A percentile compares a stretch with the other conserved stretches of the same genome.
phyloP scores from a whole-genome alignment of 164 flowering plant species.

The Paratinospora sagittata region DNA sequence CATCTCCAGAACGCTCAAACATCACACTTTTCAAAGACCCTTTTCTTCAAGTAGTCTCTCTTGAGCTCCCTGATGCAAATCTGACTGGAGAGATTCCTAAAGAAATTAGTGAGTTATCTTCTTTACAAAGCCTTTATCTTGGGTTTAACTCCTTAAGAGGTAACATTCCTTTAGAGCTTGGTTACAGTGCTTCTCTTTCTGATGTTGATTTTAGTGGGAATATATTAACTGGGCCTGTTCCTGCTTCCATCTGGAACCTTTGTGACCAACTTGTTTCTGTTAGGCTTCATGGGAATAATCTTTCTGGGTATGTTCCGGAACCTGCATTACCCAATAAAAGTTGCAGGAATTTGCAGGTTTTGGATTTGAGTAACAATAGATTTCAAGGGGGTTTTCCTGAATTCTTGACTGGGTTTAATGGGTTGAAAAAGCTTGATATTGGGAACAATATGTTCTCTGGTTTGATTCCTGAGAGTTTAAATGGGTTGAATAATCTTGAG shows the following conservation, averaged over 20 bases:
- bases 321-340: slow-evolving; percentile 72
- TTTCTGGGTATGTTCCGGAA: slow-evolving; percentile 63
- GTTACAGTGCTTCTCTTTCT: slow-evolving; percentile 66
- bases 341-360: slow-evolving; percentile 50
- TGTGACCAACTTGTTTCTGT: slow-evolving; percentile 68
- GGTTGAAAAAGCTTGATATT: slow-evolving; percentile 71
- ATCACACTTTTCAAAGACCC: slow-evolving; percentile 53
- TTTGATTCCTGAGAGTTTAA: slow-evolving; percentile 45
- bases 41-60: slow-evolving; percentile 59
- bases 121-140: slow-evolving; percentile 63
- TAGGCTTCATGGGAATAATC: slow-evolving; percentile 51
- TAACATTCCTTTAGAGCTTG: slow-evolving; percentile 81
- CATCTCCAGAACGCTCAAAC: slow-evolving; percentile 52
- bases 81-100: slow-evolving; percentile 74
- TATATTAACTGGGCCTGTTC: slow-evolving; percentile 47
- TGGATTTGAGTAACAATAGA: slow-evolving; percentile 70
- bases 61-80: slow-evolving; percentile 83
- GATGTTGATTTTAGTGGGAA: slow-evolving; percentile 70
- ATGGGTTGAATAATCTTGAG: slow-evolving; percentile 39
- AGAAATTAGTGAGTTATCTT: slow-evolving; percentile 72
- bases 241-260: slow-evolving; percentile 92
- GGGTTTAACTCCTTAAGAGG: slow-evolving; percentile 64
- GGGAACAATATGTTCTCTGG: slow-evolving; percentile 61
- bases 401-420: slow-evolving; percentile 47
- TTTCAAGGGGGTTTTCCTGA: slow-evolving; percentile 73